Base-by-base conservation (phyloP, 129 eudicot species). In the Erigeron canadensis region DNA sequence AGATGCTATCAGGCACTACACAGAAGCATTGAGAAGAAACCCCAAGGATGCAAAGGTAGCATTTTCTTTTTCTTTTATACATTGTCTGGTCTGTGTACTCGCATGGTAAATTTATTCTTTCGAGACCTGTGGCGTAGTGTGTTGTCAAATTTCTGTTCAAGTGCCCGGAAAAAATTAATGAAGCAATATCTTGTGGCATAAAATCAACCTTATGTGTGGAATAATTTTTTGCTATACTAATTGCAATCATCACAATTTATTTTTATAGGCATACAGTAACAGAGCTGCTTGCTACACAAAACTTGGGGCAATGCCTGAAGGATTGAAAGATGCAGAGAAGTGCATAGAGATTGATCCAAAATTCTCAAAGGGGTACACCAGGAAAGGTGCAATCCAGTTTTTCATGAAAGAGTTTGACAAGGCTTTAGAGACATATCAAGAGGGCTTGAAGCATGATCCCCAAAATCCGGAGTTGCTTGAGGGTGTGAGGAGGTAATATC, bases 331-430 rank as follows among this genome's bases (percentile, higher is more conserved):
- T 77, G 97, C 99, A 15, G 97, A 95, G 75, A 95, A 95, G 71
- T 95, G 99, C 81, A 86, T 95, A 60, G 97, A 95, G 72, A 86
- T 95, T 69, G 97, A 95, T 78, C 99, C 99, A 4, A 84, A 94
- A 7, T 90, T 95, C 75, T 50, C 88, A 0, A 95, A 90, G 82
- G 99, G 99, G 4, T 95, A 95, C 68, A 95, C 97, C 9, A 83
- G 97, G 59, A 95, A 95, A 75, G 99, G 96, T 64, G 91, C 96
- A 9, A 75, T 91, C 71, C 99, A 95, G 71, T 89, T 95, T 73
- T 86, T 88, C 89, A 87, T 95, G 97, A 95, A 95, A 75, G 99
- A 95, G 69, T 84, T 82, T n/a, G 99, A 95, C 57, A 95, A 95
- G 75, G 99, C 99, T 44, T 67, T 95, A 80, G 97, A 87, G 72